A percentile compares a stretch with the other conserved stretches of the same genome.
phyloP scores from a whole-genome alignment of 116 monocot genomes.

The Iris pallida region DNA sequence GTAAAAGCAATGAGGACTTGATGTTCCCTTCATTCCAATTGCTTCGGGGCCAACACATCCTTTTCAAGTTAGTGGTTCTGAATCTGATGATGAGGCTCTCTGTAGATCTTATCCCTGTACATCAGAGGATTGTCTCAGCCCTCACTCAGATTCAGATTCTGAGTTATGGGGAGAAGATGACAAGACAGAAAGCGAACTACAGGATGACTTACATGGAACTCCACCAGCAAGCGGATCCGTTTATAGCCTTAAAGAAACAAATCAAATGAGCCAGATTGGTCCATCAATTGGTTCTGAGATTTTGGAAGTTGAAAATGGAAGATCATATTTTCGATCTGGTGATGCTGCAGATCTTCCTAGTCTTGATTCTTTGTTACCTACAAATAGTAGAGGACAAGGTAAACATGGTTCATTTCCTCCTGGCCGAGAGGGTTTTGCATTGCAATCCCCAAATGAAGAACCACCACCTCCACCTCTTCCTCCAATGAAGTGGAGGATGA shows the following conservation, averaged over 20 bases:
- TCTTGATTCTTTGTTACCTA: too few species aligned
- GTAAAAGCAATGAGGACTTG: slow-evolving; percentile 41
- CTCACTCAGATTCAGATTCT: slow-evolving; percentile 66
- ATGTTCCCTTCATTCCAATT: slow-evolving; percentile 83
- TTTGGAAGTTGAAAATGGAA: neutral
- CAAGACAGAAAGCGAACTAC: slow-evolving; percentile 11
- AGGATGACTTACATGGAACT: slow-evolving; percentile 34
- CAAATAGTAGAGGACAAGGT: slow-evolving; percentile 6
- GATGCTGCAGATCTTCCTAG: too few species aligned
- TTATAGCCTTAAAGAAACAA: slow-evolving; percentile 27
- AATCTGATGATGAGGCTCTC: slow-evolving; percentile 94
- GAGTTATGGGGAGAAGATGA: slow-evolving; percentile 79
- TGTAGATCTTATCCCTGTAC: slow-evolving; percentile 63
- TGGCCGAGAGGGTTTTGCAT: slow-evolving; percentile 11
- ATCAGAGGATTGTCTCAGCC: slow-evolving; percentile 58
- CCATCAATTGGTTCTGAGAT: slow-evolving; percentile 12
- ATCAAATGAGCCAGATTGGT: slow-evolving; percentile 26
- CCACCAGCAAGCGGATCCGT: slow-evolving; percentile 33
- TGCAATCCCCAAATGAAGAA: slow-evolving; percentile 29
- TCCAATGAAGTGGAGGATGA: slow-evolving; percentile 66
- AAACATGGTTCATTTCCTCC: neutral
- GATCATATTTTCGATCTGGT: slow-evolving; percentile 25
- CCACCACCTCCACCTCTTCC: slow-evolving; percentile 82
- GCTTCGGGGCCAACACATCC: slow-evolving; percentile 35
- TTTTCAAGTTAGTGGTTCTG: slow-evolving; percentile 34